Evolutionary conservation across 1,284 basidiomycete genomes (phyloP).

Genomic region (Trametes pubescens): DNA sequence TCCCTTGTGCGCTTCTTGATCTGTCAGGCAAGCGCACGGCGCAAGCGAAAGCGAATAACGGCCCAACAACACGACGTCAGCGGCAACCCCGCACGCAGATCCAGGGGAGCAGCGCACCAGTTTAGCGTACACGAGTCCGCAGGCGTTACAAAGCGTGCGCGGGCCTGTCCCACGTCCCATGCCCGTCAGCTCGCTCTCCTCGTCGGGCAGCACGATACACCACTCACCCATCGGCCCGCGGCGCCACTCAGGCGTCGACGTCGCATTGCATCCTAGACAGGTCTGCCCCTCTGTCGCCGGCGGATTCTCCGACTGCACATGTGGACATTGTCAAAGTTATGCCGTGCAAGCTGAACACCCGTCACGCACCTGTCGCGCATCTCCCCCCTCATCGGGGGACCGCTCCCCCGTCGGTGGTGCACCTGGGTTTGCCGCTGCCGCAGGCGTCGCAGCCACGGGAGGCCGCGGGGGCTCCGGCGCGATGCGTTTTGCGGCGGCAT

Average conservation of each 20-base stretch:
- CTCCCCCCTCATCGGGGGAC: conserved; percentile 24
- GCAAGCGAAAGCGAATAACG: background rate
- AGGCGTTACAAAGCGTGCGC: conserved; percentile 78
- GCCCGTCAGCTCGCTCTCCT: background rate
- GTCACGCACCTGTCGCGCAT: conserved; percentile 36
- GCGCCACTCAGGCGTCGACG: conserved; percentile 87
- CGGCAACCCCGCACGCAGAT: conserved; percentile 1
- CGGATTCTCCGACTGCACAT: conserved; percentile 48
- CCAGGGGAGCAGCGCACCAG: conserved; percentile 55
- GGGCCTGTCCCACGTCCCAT: conserved; percentile 71
- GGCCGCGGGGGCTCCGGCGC: conserved; percentile 32
- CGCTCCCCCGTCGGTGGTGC: conserved; percentile 1
- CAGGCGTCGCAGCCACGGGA: background rate
- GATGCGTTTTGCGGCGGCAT: conserved; percentile 45
- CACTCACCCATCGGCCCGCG: conserved; percentile 76
- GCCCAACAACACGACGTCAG: conserved; percentile 4
- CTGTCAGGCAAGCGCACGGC: conserved; percentile 31
- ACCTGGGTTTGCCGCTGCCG: conserved; percentile 6
- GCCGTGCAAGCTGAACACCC: conserved; percentile 1
- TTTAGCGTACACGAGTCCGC: conserved; percentile 82
- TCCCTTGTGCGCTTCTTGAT: conserved; percentile 50
- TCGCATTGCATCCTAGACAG: conserved; percentile 80
- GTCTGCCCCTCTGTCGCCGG: conserved; percentile 66
- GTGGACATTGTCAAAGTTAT: conserved; percentile 1
- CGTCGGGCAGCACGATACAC: conserved; percentile 27